A percentile compares a stretch with the other conserved stretches of the same genome.
phyloP scores from a whole-genome alignment of 805 yeast species.

The Suhomyces canberraensis region DNA sequence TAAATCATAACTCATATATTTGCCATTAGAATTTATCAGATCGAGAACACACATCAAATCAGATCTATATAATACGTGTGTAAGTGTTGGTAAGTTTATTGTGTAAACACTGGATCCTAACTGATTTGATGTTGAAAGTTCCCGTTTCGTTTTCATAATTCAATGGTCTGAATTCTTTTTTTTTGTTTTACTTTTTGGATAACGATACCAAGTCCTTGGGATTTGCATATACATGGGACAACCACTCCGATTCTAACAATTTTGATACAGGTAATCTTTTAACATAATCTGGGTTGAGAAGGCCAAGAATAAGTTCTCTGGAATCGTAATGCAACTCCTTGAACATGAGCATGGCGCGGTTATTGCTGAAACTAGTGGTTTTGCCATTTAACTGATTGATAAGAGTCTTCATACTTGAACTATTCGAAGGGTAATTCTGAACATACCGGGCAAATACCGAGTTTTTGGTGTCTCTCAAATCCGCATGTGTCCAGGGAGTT shows the following conservation, averaged over 20 bases:
- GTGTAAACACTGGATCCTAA: too few species aligned
- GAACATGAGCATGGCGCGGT: conserved; percentile 34
- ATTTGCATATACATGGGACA: conserved; percentile 37
- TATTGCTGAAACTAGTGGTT: conserved; percentile 12
- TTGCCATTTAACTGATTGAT: conserved; percentile 13
- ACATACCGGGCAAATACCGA: conserved; percentile 19
- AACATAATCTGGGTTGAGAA: conserved; percentile 31
- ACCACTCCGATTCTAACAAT: conserved; percentile 33
- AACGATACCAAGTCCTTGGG: conserved; percentile 30
- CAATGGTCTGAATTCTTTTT: too few species aligned
- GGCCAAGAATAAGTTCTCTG: conserved; percentile 26
- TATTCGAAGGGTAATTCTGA: conserved; percentile 23
- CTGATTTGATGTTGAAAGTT: too few species aligned
- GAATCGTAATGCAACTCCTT: conserved; percentile 38
- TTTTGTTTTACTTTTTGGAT: conserved; percentile 1
- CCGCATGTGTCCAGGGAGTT: conserved; percentile 48
- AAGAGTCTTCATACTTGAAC: conserved; percentile 10
- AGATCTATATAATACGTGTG: too few species aligned
- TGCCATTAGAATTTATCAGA: too few species aligned
- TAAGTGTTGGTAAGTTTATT: too few species aligned
- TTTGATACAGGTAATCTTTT: conserved; percentile 24
- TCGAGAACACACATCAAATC: too few species aligned
- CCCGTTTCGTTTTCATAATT: too few species aligned
- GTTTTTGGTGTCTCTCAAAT: conserved; percentile 19
- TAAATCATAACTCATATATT: too few species aligned